phyloP scores from a whole-genome alignment of 768 basidiomycete species.

The Leccinum aurantiacum region DNA sequence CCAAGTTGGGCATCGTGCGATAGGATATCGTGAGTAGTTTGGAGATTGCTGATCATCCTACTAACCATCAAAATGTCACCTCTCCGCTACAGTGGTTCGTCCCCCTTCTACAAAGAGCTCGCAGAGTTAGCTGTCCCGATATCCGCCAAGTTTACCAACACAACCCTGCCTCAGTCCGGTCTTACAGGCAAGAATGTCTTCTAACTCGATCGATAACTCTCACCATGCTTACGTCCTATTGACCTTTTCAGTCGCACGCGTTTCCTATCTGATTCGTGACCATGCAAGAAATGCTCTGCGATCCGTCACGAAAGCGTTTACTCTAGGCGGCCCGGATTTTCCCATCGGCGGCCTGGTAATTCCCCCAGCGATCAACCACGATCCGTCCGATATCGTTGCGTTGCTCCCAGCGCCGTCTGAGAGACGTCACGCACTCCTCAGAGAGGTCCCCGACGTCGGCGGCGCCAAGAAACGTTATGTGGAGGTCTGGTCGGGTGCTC shows the following conservation, averaged over 20 bases:
- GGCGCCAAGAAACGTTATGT: constrained; percentile 47
- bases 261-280: constrained; percentile 49
- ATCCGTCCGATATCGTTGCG: constrained; percentile 38
- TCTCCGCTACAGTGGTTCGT: neutral
- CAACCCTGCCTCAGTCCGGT: constrained; percentile 4
- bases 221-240: neutral
- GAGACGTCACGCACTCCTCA: constrained; percentile 46
- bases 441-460: constrained; percentile 31
- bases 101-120: neutral
- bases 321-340: constrained; percentile 22
- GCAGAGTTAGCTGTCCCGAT: constrained; percentile 41
- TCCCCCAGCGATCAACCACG: constrained; percentile 17
- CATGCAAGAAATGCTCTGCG: constrained; percentile 51
- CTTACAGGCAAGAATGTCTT: constrained; percentile 12
- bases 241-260: constrained; percentile 37
- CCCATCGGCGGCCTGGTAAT: constrained; percentile 8
- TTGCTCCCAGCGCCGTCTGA: constrained; percentile 45
- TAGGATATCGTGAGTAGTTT: too few relatives aligned
- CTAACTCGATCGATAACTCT: neutral
- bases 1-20: too few relatives aligned
- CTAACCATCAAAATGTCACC: neutral
- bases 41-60: neutral
- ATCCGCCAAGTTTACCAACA: constrained; percentile 35
- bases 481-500: constrained; percentile 49
- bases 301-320: constrained; percentile 41